These are phyloP conservation scores for Clonostachys sp. DNA, from an alignment of 2,329 filamentous ascomycete species.

Conservation along the genomic window DNA sequence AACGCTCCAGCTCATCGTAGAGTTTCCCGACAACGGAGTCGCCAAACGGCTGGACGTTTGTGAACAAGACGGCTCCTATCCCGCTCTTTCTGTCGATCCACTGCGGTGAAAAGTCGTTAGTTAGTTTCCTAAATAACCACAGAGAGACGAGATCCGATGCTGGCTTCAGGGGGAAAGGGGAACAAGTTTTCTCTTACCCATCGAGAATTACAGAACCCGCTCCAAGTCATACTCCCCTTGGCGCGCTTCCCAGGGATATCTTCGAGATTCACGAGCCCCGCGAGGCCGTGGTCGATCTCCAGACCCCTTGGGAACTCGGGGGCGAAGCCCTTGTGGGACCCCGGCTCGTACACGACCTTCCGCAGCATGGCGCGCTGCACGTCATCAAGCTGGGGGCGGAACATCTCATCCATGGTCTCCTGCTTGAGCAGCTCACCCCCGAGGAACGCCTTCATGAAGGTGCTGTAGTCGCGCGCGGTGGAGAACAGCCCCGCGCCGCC, in stretches of 20 bases:
- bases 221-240: constrained; percentile 37
- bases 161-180: too few species aligned
- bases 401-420: constrained; percentile 25
- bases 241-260: constrained; percentile 31
- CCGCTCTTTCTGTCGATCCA: constrained; percentile 31
- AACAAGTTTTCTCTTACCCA: constrained; percentile 26
- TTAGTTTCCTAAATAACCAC: too few species aligned
- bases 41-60: constrained; percentile 28
- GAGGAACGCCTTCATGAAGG: constrained; percentile 25
- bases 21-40: constrained; percentile 26
- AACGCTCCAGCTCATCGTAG: constrained; percentile 31
- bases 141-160: too few species aligned
- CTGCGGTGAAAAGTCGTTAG: constrained; percentile 7
- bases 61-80: constrained; percentile 30
- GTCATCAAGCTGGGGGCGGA: constrained; percentile 31
- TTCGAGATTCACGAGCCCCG: constrained; percentile 30
- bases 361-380: constrained; percentile 12
- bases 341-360: constrained; percentile 8
- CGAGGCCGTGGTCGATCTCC: constrained; percentile 22
- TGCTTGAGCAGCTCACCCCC: constrained; percentile 18
- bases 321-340: constrained; percentile 3
- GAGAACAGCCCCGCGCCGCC: constrained; percentile 38
- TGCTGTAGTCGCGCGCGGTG: constrained; percentile 31
- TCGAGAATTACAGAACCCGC: constrained; percentile 31
- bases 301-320: constrained; percentile 30